Evolutionary conservation across 768 basidiomycete genomes (phyloP).

Genomic region (Obba rivulosa): DNA sequence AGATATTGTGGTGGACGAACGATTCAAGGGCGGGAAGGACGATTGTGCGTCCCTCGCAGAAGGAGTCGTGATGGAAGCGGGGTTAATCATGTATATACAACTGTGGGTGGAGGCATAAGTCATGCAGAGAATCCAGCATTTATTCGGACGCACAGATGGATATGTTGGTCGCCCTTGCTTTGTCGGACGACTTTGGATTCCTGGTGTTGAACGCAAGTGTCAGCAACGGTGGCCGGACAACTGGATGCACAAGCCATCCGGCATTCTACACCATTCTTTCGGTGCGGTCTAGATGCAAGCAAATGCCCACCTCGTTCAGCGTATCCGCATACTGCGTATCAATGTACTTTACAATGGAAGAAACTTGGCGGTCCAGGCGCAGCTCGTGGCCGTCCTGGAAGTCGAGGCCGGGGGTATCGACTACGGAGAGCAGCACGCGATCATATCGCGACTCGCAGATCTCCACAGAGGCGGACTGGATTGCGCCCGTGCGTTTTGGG

Average conservation of each 20-base stretch:
- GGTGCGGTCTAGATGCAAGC: too few species aligned
- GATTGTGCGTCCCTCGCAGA: conserved; percentile 46
- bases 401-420: conserved; percentile 84
- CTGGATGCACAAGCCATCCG: too few species aligned
- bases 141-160: conserved; percentile 63
- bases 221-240: neutral
- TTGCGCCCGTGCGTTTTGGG: conserved; percentile 53
- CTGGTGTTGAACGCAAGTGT: conserved; percentile 30
- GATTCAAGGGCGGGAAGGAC: conserved; percentile 46
- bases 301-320: conserved; percentile 66
- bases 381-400: conserved; percentile 69
- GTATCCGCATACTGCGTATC: conserved; percentile 82
- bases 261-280: neutral
- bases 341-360: conserved; percentile 66
- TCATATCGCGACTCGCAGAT: conserved; percentile 83
- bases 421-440: conserved; percentile 70
- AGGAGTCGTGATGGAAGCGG: conserved; percentile 57
- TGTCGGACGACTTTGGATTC: conserved; percentile 86
- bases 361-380: conserved; percentile 75
- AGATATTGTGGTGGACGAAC: conserved; percentile 64
- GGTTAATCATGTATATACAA: conserved; percentile 84
- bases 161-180: conserved; percentile 85
- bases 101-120: conserved; percentile 32
- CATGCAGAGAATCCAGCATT: conserved; percentile 7
- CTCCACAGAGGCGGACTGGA: conserved; percentile 70